These are phyloP conservation scores for Elaphomyces granulatus DNA, from an alignment of 495 filamentous ascomycete species.

Conservation along the genomic window DNA sequence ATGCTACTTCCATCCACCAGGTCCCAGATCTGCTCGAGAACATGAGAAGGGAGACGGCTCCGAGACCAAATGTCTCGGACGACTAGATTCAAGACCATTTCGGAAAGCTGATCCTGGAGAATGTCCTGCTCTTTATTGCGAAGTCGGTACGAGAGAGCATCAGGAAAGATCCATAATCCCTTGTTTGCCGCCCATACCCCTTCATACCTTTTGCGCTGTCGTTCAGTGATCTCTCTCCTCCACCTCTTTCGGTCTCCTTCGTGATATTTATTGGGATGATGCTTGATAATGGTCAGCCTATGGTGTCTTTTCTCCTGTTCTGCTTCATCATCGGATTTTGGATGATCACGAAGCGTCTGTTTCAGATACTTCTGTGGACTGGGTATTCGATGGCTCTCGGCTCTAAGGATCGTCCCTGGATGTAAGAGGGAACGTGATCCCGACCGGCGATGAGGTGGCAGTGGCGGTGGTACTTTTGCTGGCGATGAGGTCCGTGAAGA, in stretches of 20 bases:
- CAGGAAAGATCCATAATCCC: constrained; percentile 40
- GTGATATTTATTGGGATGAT: constrained; percentile 71
- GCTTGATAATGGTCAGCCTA: constrained; percentile 34
- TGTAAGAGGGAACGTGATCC: constrained; percentile 30
- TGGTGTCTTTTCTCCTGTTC: constrained; percentile 32
- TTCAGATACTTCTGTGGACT: constrained; percentile 47
- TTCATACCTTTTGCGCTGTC: constrained; percentile 83
- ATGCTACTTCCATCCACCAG: constrained; percentile 54
- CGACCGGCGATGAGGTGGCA: constrained; percentile 35
- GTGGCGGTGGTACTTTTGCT: constrained; percentile 25
- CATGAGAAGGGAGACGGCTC: constrained; percentile 49
- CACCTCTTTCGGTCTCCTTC: constrained; percentile 80
- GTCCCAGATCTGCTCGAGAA: constrained; percentile 71
- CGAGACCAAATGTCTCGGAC: constrained; percentile 78
- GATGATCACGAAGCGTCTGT: constrained; percentile 57
- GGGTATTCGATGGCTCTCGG: constrained; percentile 26
- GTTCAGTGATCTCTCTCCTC: constrained; percentile 58
- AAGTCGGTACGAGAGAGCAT: constrained; percentile 2
- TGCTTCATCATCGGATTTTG: constrained; percentile 44
- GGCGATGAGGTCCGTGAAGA: constrained; percentile 50
- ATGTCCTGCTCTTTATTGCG: not conserved
- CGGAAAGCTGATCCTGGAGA: constrained; percentile 15
- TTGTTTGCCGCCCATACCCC: constrained; percentile 92
- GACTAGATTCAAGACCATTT: constrained; percentile 61
- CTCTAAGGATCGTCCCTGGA: constrained; percentile 18